Base-by-base conservation (phyloP, 2,329 filamentous ascomycete genomes). In the Penicillium capsulatum region DNA sequence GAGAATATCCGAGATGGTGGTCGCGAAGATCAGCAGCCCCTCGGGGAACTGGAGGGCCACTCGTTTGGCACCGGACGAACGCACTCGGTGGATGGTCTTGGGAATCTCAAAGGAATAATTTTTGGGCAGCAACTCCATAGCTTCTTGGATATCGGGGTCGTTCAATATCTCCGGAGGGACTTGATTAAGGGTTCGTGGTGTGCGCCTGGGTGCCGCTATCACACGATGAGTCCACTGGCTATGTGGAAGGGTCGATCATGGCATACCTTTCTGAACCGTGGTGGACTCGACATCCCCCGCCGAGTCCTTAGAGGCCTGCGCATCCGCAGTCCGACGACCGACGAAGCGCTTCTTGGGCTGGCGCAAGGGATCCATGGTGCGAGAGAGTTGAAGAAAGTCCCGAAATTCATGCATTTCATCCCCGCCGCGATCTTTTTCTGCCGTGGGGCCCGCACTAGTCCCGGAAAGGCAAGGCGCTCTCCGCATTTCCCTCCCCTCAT, bases 31-130 rank as follows among this genome's bases (percentile, higher is more conserved):
- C 17, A 98, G 78, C 2, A 98, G 76, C 1, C 92, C 92, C 66
- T 98, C 94, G 4, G 92, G 92, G 74, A 98, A 92, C 66, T 98
- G 92, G n/a, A 98, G 74, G 0, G 91, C 94, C 2, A 98, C 82
- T 51, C 83, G 84, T 60, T 82, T 91, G 2, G 90, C 83, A 7
- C 78, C 81, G 7, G 84, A 80, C 1, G 83, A 84, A 31, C 87
- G 84, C 64, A 98, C 90, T 33, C 91, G 82, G 67, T 97, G 89
- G 57, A 98, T 94, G 7, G 92, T 98, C 71, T 98, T 98, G 62
- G 88, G 92, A 40, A 98, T 89, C 70, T 98, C 92, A 63, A 98
- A 98, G 55, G 86, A 91, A 75, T 98, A 98, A 72, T 98, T 98
- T n/a, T 80, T 72, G 1, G 92, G 92, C 2, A 98, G 79, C 20